Evolutionary conservation across 208 protist species (phyloP).

Genomic region (Phytomonas sp.): DNA sequence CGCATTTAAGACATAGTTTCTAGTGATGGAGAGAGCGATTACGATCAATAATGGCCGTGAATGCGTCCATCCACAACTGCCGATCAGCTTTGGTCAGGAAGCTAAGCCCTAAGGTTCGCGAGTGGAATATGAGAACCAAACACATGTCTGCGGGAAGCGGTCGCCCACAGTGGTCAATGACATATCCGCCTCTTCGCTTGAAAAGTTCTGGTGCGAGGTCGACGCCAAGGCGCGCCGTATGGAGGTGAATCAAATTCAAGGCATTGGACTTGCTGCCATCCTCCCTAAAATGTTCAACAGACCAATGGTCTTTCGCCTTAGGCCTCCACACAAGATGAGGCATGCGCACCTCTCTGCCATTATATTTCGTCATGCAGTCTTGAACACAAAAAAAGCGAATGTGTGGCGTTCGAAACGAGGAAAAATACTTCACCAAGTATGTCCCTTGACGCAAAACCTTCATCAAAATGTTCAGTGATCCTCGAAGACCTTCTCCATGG

Average conservation of each 20-base stretch:
- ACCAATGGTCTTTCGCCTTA: conserved; percentile 3
- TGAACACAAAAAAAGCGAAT: conserved; percentile 60
- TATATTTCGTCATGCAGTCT: conserved; percentile 29
- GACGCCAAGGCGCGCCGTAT: conserved; percentile 31
- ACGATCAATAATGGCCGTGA: conserved; percentile 65
- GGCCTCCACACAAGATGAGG: conserved; percentile 57
- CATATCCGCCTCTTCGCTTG: neutral
- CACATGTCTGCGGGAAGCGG: conserved; percentile 38
- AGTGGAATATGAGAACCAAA: conserved; percentile 42
- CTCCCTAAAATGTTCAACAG: conserved; percentile 12
- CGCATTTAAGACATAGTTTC: conserved; percentile 1
- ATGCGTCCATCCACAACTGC: conserved; percentile 52
- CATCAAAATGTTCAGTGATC: conserved; percentile 44
- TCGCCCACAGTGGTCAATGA: conserved; percentile 32
- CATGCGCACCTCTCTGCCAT: conserved; percentile 34
- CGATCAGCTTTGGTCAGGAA: conserved; percentile 52
- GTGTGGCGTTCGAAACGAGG: conserved; percentile 25
- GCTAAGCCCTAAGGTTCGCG: conserved; percentile 35
- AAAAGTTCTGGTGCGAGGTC: conserved; percentile 13
- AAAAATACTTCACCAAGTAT: conserved; percentile 33
- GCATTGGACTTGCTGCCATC: conserved; percentile 23
- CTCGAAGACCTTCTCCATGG: neutral
- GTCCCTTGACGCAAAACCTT: conserved; percentile 37
- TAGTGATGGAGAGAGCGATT: conserved; percentile 28
- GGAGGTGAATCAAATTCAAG: conserved; percentile 33